Conservation (phyloP, 2,329 filamentous ascomycete genomes). For the Ceratocystis albifundus region DNA sequence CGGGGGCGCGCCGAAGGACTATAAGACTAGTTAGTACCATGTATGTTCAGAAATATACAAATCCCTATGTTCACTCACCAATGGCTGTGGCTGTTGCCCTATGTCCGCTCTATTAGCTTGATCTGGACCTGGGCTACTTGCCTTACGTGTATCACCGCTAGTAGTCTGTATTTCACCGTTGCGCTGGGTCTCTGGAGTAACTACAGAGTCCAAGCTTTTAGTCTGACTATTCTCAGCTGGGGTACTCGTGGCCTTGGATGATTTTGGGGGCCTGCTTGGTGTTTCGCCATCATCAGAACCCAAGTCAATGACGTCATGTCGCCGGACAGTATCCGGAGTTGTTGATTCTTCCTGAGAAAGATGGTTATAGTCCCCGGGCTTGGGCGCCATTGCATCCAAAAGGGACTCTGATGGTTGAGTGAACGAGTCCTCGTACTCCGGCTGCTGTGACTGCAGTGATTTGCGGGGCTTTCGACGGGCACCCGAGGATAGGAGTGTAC, state of each 20-base stretch:
- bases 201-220: neutral
- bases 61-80: neutral
- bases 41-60: neutral
- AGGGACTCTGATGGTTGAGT: constrained; percentile 13
- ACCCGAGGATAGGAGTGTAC: constrained; percentile 17
- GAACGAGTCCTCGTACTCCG: constrained; percentile 10
- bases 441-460: neutral
- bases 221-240: neutral
- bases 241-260: neutral
- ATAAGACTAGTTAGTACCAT: neutral
- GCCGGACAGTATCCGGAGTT: constrained; percentile 1
- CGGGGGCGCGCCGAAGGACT: neutral
- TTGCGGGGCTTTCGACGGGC: constrained; percentile 18
- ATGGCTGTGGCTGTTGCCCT: neutral
- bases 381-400: neutral
- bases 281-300: neutral
- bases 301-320: neutral
- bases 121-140: neutral
- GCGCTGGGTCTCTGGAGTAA: neutral
- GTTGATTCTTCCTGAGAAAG: constrained; percentile 12
- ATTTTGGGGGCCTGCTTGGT: neutral
- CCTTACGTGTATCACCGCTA: neutral
- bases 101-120: neutral
- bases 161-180: neutral
- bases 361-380: neutral